Evolutionary conservation across 371 early-diverging fungal species (phyloP), one percentile per base, ranked within the genome.

Genomic region (Rhizopus stolonifer): DNA sequence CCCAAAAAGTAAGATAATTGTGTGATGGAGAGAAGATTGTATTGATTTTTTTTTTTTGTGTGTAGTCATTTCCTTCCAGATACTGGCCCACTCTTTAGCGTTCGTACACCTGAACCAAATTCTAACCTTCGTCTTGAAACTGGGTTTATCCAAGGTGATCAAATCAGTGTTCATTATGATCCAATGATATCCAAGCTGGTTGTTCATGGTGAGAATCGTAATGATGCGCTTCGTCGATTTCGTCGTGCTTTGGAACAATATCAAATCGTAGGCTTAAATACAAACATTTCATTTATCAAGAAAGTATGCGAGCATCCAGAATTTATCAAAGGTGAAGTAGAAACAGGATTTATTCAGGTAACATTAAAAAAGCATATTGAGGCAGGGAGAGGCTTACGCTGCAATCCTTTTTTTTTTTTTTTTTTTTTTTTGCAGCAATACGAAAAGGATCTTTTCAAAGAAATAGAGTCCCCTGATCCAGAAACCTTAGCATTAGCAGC

Each of bases 151-250:
- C 81, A 93, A 65, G 98, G 96, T 11, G 95, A 95, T 64, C 79
- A 87, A 46, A 91, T 97, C 62, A 87, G 86, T 26, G 94, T 97
- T 0, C 86, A 95, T 67, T 96, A 96, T 58, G 99, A 92, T 49
- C 98, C 98, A 46, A 98, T 98, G 95, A 97, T 98, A 40, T 91
- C 96, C 44, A 98, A 99, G 69, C 75, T 98, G 38, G 90, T 97
- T 44, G 94, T 94, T 21, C 83, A 81, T 25, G 95, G 94, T 22
- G 70, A 81, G 31, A 87, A 93, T 72, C 87, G 99, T 50, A 79
- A 81, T 17, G 91, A 86, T 36, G 95, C 96, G 0, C 73, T 96
- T 49, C 81, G 91, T 13, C 81, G 84, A 15, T 77, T 96, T 66
- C 71, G 88, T 40, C 86, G 84, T 58, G 90, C 93, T 1, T 69